Evolutionary conservation across 192 early-diverging fungal species (phyloP).

Genomic region (Umbelopsis vinacea): DNA sequence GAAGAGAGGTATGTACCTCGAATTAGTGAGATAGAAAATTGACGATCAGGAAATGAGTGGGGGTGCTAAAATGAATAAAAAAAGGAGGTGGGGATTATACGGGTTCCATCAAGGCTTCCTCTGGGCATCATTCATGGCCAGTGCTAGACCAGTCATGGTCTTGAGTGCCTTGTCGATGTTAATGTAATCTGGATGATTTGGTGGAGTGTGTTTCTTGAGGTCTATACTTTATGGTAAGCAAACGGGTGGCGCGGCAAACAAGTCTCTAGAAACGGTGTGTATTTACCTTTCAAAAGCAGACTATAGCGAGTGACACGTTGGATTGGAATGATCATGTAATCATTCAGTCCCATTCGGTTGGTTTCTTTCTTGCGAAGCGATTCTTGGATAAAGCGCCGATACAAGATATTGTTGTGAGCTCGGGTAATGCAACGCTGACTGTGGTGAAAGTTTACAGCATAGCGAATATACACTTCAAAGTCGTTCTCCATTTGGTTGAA

Average conservation of each 20-base stretch:
- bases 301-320: constrained; percentile 82
- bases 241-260: constrained; percentile 8
- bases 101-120: not conserved
- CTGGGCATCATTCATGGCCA: constrained; percentile 41
- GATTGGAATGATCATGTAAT: constrained; percentile 79
- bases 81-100: not conserved
- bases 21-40: too few species aligned
- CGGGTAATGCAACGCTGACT: constrained; percentile 34
- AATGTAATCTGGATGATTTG: constrained; percentile 27
- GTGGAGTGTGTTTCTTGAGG: constrained; percentile 39
- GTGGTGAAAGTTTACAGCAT: constrained; percentile 42
- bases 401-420: constrained; percentile 34
- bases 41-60: not conserved
- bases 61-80: not conserved
- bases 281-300: constrained; percentile 60
- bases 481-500: constrained; percentile 37
- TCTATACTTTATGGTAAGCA: constrained; percentile 31
- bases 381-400: constrained; percentile 41
- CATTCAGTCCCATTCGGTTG: constrained; percentile 67
- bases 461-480: constrained; percentile 44
- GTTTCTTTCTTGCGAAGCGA: constrained; percentile 54
- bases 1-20: not conserved
- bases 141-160: constrained; percentile 33
- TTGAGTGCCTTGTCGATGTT: constrained; percentile 37
- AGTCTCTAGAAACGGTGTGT: not conserved